Evolutionary conservation across 257 asterid species (phyloP), one percentile per base, ranked within the genome.

Genomic region (Gentiana dahurica): DNA sequence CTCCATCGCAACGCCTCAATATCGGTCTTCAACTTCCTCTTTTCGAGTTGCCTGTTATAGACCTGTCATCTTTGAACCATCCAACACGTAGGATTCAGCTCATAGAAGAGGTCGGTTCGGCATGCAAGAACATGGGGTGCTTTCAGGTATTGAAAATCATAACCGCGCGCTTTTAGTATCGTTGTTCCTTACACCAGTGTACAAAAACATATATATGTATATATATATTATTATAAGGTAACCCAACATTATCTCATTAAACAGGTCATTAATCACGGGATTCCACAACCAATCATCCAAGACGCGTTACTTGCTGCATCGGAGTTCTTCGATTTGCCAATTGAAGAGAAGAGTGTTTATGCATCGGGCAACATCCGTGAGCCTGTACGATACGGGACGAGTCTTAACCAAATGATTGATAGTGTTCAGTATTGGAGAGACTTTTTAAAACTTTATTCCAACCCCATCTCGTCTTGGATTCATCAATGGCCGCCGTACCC

Each of bases 401-500:
- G 94, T 64, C 66, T 81, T 54, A 78, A 81, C 59, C 75, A 74
- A 12, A 55, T 41, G 70, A 72, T 67, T 7, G 94, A 84, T 59
- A 81, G 71, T 64, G 68, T 78, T 46, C 61, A 59, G 45, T 84
- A 62, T 46, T 84, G 94, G 94, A 81, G 94, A 59, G 94, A 84
- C 74, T 84, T 81, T 69, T 67, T 84, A 80, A 84, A 84, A 61
- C 94, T 70, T 63, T 84, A 84, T 13, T 73, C 78, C n/a, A 62
- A 84, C 63, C 84, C 89, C 65, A 47, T 84, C 72, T 74, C 89
- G 55, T 73, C 72, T 57, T 84, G 94, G 94, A 76, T 81, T 33
- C 60, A 81, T 68, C 45, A 61, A 62, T 84, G 94, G 94, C 89
- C 94, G 54, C 72, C 86, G 58, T 68, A 84, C 48, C 94, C 94